Conservation (phyloP, 2,329 filamentous ascomycete species). For the Alternaria viburni region DNA sequence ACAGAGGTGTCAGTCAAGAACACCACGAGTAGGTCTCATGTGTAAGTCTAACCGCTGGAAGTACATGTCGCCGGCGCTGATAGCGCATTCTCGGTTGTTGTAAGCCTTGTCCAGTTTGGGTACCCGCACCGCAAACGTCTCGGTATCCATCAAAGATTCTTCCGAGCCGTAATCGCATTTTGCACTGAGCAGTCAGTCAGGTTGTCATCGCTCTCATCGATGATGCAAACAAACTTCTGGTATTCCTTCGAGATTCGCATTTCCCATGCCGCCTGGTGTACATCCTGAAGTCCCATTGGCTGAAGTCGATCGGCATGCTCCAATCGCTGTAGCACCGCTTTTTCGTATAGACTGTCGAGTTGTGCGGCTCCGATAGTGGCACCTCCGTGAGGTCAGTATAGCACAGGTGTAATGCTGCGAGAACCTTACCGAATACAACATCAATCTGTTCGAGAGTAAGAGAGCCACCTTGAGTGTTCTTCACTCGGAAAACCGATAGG, state of each 20-base stretch:
- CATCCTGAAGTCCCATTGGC: conserved; percentile 28
- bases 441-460: conserved; percentile 42
- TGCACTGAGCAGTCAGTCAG: conserved; percentile 14
- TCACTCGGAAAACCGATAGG: conserved; percentile 39
- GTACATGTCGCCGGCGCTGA: conserved; percentile 29
- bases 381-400: conserved; percentile 33
- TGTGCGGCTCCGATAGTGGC: conserved; percentile 46
- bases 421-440: conserved; percentile 40
- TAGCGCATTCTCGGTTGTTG: conserved; percentile 13
- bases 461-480: conserved; percentile 24
- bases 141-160: conserved; percentile 33
- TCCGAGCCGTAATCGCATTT: conserved; percentile 42
- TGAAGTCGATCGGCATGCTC: conserved; percentile 21
- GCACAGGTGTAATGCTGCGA: background rate
- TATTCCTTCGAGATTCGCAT: conserved; percentile 48
- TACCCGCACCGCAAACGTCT: conserved; percentile 38
- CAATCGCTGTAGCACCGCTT: conserved; percentile 27
- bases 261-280: conserved; percentile 43
- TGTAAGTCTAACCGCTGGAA: conserved; percentile 2
- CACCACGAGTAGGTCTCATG: background rate
- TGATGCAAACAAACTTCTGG: conserved; percentile 22
- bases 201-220: background rate
- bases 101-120: conserved; percentile 33
- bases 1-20: conserved; percentile 15
- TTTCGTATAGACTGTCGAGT: conserved; percentile 44